These are phyloP conservation scores for Malus domestica DNA, from an alignment of 306 rosid species.

Conservation along the genomic window DNA sequence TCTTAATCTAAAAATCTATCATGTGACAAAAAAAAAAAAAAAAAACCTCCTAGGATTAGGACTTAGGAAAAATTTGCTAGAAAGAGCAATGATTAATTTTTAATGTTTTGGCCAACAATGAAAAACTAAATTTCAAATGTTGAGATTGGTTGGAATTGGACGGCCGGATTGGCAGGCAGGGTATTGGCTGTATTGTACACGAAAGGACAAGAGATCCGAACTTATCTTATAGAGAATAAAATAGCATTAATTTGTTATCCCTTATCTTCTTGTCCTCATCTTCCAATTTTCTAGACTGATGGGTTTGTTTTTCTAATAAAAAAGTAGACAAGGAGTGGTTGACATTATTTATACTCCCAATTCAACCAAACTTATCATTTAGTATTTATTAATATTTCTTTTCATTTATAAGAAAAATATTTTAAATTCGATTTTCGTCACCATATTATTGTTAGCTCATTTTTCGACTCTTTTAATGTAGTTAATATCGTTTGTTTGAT, in stretches of 20 bases:
- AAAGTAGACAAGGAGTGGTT: constrained; percentile 8
- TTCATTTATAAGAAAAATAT: no score
- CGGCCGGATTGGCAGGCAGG: constrained; percentile 4
- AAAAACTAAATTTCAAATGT: constrained; percentile 4
- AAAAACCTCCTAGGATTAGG: no score
- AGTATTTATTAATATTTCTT: no score
- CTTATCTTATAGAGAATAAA: constrained; percentile 23
- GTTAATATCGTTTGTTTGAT: no score
- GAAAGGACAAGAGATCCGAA: constrained; percentile 29
- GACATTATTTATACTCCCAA: constrained; percentile 14
- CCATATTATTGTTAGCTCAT: no score
- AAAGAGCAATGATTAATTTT: neutral
- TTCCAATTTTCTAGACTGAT: neutral
- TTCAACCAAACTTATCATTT: neutral
- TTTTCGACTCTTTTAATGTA: accelerated
- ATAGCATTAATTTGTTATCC: neutral
- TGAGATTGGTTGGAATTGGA: constrained; percentile 23
- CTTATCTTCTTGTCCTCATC: constrained; percentile 3
- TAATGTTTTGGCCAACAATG: neutral
- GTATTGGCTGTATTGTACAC: constrained; percentile 24
- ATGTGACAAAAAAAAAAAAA: no score
- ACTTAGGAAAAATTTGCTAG: neutral
- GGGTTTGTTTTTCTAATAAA: neutral
- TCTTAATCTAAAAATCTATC: no score
- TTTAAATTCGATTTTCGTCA: no score